These are phyloP conservation scores for Kodamaea laetipori DNA, from an alignment of 805 yeast genomes.

Conservation along the genomic window DNA sequence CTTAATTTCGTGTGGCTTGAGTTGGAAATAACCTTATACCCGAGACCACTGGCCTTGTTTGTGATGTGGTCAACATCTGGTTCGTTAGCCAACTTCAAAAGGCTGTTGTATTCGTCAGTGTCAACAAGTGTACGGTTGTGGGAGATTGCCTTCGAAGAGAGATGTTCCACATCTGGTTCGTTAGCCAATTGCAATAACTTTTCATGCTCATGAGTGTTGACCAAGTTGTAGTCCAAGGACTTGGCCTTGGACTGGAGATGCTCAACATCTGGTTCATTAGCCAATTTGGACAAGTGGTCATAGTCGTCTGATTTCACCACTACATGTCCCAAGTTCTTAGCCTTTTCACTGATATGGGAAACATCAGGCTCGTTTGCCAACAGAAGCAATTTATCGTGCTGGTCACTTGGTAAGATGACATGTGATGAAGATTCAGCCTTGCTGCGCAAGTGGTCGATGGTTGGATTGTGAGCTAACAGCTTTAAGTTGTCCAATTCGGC, in stretches of 20 bases:
- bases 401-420: constrained; percentile 19
- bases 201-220: constrained; percentile 12
- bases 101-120: constrained; percentile 18
- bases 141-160: constrained; percentile 22
- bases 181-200: constrained; percentile 18
- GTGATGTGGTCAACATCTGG: constrained; percentile 21
- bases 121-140: constrained; percentile 22
- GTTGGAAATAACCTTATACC: constrained; percentile 14
- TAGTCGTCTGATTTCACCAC: constrained; percentile 12
- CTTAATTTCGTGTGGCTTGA: constrained; percentile 14
- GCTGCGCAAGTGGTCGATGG: constrained; percentile 21
- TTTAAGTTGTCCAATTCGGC: constrained; percentile 18
- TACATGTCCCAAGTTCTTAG: constrained; percentile 1
- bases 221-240: constrained; percentile 8
- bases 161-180: constrained; percentile 29
- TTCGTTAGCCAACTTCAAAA: constrained; percentile 12
- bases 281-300: constrained; percentile 17
- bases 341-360: constrained; percentile 12
- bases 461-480: constrained; percentile 19
- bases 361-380: constrained; percentile 14
- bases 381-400: constrained; percentile 16
- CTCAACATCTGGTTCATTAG: constrained; percentile 26
- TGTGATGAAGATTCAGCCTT: constrained; percentile 20
- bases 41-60: constrained; percentile 13
- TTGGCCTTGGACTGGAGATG: constrained; percentile 21